Evolutionary conservation across 1,284 basidiomycete species (phyloP).

Genomic region (Boletus semigastroideus): DNA sequence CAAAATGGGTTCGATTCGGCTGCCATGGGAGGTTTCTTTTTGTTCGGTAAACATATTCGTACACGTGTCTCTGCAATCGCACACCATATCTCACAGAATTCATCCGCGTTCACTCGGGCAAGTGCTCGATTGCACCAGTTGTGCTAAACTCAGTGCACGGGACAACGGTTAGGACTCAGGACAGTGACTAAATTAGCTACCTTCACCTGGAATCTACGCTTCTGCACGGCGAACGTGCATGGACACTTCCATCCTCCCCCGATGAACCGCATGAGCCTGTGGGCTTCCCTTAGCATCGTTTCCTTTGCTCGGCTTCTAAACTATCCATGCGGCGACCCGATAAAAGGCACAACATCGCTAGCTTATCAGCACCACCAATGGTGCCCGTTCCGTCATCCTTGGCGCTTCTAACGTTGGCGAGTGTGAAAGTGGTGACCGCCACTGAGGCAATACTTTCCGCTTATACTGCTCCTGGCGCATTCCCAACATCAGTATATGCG

Average conservation of each 20-base stretch:
- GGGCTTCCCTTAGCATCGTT: background rate
- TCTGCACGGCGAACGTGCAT: constrained; percentile 20
- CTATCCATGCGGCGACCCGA: background rate
- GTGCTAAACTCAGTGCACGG: no score
- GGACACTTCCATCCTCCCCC: background rate
- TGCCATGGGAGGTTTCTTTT: no score
- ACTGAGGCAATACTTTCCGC: constrained; percentile 31
- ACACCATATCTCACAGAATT: no score
- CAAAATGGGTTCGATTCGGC: no score
- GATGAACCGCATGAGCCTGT: constrained; percentile 3
- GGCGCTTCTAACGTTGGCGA: constrained; percentile 11
- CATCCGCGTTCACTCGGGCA: no score
- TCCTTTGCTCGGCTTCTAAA: background rate
- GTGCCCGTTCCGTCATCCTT: constrained; percentile 9
- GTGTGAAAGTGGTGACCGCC: constrained; percentile 2
- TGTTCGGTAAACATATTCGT: no score
- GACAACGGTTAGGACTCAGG: no score
- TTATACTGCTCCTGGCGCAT: constrained; percentile 58
- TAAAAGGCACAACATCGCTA: constrained; percentile 6
- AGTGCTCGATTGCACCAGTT: no score
- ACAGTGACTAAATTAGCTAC: no score
- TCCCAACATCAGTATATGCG: constrained; percentile 58
- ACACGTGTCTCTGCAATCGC: no score
- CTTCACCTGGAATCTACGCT: background rate
- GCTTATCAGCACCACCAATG: constrained; percentile 13